Conservation (phyloP, 129 eudicot species). For the sunflower (Helianthus annuus) region HanXRQr2.0-SUNRISE NC_035435.2:113161656-113162155, state of each 20-base stretch:
- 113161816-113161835: conserved; percentile 76
- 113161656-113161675: too few relatives aligned
- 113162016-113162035: conserved; percentile 89
- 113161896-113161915: not conserved
- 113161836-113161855: conserved; percentile 92
- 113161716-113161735: not conserved
- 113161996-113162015: conserved; percentile 85
- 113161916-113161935: not conserved
- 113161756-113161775: conserved; percentile 97
- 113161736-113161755: conserved; percentile 85
- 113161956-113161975: conserved; percentile 92
- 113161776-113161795: conserved; percentile 71
- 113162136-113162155: conserved; percentile 78
- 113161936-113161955: conserved; percentile 61
- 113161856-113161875: conserved; percentile 6
- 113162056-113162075: conserved; percentile 94
- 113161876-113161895: not conserved
- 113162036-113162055: conserved; percentile 63
- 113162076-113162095: conserved; percentile 88
- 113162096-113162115: conserved; percentile 40
- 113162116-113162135: conserved; percentile 38
- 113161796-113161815: conserved; percentile 93
- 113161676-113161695: too few relatives aligned
- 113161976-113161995: conserved; percentile 94
- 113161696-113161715: too few relatives aligned